These are phyloP conservation scores for Yarrowia divulgata DNA, from an alignment of 805 yeast species.

Conservation along the genomic window DNA sequence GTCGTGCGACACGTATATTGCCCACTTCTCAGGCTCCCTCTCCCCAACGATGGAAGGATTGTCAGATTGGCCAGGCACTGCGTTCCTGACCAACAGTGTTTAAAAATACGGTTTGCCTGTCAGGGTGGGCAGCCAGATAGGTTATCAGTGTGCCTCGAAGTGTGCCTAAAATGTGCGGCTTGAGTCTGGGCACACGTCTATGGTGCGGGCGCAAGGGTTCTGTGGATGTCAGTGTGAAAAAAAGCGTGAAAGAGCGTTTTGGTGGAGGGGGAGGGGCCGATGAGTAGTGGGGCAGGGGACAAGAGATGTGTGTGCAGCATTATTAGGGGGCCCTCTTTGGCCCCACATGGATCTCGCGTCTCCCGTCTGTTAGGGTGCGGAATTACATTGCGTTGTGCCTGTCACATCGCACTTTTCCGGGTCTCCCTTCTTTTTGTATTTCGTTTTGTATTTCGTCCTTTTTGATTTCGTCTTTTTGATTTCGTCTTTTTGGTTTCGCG, in stretches of 20 bases:
- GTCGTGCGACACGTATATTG: background rate
- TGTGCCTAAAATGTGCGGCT: background rate
- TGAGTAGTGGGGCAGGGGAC: conserved; percentile 13
- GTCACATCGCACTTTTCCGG: background rate
- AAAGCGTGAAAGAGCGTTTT: background rate
- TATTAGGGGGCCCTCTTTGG: too few relatives aligned
- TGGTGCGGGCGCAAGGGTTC: background rate
- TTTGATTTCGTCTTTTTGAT: too few relatives aligned
- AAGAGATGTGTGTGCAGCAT: too few relatives aligned
- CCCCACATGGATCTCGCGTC: too few relatives aligned
- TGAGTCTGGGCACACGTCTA: conserved; percentile 17
- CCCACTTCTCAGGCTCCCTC: background rate
- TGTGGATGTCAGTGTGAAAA: background rate
- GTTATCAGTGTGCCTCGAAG: conserved; percentile 21
- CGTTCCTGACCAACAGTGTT: conserved; percentile 24
- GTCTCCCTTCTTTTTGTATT: too few relatives aligned
- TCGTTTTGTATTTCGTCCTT: background rate
- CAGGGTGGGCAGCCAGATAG: conserved; percentile 31
- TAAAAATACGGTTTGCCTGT: background rate
- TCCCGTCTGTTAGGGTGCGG: background rate
- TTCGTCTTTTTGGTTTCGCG: background rate
- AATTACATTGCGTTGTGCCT: conserved; percentile 25
- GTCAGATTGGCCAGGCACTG: conserved; percentile 14
- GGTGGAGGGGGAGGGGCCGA: conserved; percentile 3
- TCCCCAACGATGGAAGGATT: background rate